Percentiles rank a stretch among this genome's conserved stretches.
phyloP scores from a whole-genome alignment of 495 filamentous ascomycete species.

The Parachaetomium inaequale region DNA sequence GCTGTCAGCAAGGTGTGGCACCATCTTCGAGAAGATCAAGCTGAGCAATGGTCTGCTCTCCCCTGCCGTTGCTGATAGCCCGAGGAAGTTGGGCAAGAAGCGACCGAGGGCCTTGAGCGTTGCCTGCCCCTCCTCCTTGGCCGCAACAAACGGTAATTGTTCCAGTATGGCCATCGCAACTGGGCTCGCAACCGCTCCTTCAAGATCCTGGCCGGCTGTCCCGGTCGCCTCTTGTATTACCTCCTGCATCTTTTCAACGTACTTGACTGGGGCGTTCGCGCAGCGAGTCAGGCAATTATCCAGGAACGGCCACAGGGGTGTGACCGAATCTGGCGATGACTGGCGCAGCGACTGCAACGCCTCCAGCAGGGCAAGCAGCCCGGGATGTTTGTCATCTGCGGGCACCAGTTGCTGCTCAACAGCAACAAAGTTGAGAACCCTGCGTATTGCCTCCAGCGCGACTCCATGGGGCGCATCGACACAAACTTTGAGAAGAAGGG shows the following conservation, averaged over 20 bases:
- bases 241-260: constrained; percentile 54
- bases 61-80: constrained; percentile 32
- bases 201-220: constrained; percentile 10
- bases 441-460: constrained; percentile 41
- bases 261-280: constrained; percentile 69
- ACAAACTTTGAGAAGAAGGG: constrained; percentile 55
- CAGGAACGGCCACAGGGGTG: constrained; percentile 58
- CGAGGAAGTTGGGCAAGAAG: constrained; percentile 61
- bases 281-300: constrained; percentile 75
- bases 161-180: constrained; percentile 64
- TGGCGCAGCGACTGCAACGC: constrained; percentile 37
- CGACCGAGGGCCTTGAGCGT: constrained; percentile 41
- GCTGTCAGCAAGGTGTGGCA: constrained; percentile 16
- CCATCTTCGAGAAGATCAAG: constrained; percentile 31
- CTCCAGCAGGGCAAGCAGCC: constrained; percentile 53
- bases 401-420: constrained; percentile 50
- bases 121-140: constrained; percentile 46
- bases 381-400: constrained; percentile 35
- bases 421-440: constrained; percentile 48
- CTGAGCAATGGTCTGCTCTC: constrained; percentile 43
- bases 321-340: constrained; percentile 9
- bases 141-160: constrained; percentile 65
- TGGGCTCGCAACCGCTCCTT: constrained; percentile 36
- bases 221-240: constrained; percentile 26
- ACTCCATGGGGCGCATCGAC: constrained; percentile 42